A percentile compares a stretch with the other conserved stretches of the same genome.
These are phyloP conservation scores for Tylopilus rubrobrunneus DNA, from an alignment of 768 basidiomycete species.

Conservation along the genomic window DNA sequence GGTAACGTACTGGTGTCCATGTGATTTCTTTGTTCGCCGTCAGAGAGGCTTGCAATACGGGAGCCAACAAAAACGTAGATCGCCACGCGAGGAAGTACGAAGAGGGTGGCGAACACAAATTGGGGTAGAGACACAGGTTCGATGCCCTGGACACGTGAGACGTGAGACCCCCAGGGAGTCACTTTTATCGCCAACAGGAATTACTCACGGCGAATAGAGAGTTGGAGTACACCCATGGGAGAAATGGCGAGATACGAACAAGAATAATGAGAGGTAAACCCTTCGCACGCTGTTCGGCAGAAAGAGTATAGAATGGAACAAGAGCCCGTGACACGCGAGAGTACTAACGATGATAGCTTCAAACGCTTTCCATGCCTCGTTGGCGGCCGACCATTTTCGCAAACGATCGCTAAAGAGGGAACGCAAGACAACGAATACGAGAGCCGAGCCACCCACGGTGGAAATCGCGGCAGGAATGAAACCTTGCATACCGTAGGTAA, in stretches of 20 bases:
- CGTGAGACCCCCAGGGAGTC: neutral
- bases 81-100: slow-evolving; percentile 65
- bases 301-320: neutral
- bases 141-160: slow-evolving; percentile 52
- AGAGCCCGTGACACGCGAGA: neutral
- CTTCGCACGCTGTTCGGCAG: slow-evolving; percentile 51
- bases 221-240: slow-evolving; percentile 88
- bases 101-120: slow-evolving; percentile 70
- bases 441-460: slow-evolving; percentile 61
- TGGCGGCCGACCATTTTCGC: slow-evolving; percentile 55
- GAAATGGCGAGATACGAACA: slow-evolving; percentile 77
- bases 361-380: slow-evolving; percentile 73
- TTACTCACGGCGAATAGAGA: slow-evolving; percentile 67
- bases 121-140: slow-evolving; percentile 70
- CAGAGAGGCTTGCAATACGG: slow-evolving; percentile 67
- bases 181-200: neutral
- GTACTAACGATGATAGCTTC: slow-evolving; percentile 66
- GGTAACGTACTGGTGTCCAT: slow-evolving; percentile 68
- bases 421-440: slow-evolving; percentile 60
- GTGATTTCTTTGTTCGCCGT: slow-evolving; percentile 64
- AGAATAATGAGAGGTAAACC: slow-evolving; percentile 81
- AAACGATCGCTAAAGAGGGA: slow-evolving; percentile 53
- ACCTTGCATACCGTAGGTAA: slow-evolving; percentile 79
- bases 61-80: slow-evolving; percentile 79
- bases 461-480: slow-evolving; percentile 59